Percentiles rank a stretch among this genome's conserved stretches.
These are phyloP conservation scores for Coccomyxa sp. DNA, from an alignment of 139 green algal genomes.

Conservation along the genomic window DNA sequence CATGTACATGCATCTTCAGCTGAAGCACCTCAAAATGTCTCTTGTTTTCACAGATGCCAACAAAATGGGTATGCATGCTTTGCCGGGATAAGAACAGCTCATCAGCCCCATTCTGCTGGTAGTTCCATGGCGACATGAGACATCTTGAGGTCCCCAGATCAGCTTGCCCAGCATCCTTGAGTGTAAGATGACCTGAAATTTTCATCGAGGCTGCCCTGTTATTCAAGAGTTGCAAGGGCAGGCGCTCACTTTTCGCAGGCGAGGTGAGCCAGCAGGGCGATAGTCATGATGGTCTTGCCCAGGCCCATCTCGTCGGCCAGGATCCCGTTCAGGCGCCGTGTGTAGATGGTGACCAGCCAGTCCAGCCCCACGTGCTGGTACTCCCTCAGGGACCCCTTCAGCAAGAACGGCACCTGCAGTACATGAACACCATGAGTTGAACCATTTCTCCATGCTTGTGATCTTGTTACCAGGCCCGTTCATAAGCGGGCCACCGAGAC, in stretches of 20 bases:
- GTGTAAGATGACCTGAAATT: too few species aligned
- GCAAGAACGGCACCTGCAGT: slow-evolving; percentile 79
- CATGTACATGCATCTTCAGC: too few species aligned
- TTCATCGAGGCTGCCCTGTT: background rate
- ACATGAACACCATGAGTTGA: background rate
- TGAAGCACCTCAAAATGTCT: too few species aligned
- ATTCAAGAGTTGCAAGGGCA: background rate
- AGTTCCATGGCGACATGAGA: too few species aligned
- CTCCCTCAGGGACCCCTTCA: slow-evolving; percentile 86
- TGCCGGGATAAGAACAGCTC: too few species aligned
- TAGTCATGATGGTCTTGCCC: slow-evolving; percentile 96
- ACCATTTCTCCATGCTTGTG: too few species aligned
- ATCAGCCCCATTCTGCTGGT: too few species aligned
- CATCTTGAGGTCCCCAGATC: background rate
- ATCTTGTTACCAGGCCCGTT: too few species aligned
- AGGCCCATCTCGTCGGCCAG: slow-evolving; percentile 87
- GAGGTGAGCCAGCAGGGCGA: slow-evolving; percentile 87
- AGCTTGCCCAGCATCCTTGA: too few species aligned
- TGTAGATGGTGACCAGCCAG: slow-evolving; percentile 95
- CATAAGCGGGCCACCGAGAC: too few species aligned
- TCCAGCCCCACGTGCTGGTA: slow-evolving; percentile 97
- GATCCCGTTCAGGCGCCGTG: slow-evolving; percentile 92
- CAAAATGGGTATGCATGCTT: too few species aligned
- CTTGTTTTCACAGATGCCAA: too few species aligned
- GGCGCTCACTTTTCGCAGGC: slow-evolving; percentile 73